A percentile compares a stretch with the other conserved stretches of the same genome.
phyloP scores from a whole-genome alignment of 2,329 filamentous ascomycete species.

The Pseudopithomyces chartarum region DNA sequence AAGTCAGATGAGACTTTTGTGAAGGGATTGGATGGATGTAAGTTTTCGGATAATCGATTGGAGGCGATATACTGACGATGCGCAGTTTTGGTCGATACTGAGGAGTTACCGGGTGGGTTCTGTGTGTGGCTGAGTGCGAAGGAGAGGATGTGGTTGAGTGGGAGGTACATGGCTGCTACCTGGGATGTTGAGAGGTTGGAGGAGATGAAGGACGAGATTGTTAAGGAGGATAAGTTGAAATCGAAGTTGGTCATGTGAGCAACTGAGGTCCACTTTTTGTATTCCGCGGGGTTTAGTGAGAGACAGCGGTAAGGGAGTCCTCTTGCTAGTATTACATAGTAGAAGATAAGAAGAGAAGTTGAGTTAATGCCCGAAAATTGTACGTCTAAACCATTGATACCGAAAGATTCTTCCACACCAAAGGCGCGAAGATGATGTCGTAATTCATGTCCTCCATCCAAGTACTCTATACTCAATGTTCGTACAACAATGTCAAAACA shows the following conservation, averaged over 20 bases:
- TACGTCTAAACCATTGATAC: no score
- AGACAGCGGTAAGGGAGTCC: no score
- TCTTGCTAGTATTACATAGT: no score
- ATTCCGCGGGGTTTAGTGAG: no score
- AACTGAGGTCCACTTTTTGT: no score
- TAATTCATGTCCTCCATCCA: no score
- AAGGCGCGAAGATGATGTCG: no score
- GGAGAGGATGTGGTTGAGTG: constrained; percentile 25
- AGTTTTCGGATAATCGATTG: not conserved
- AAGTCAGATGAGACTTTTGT: not conserved
- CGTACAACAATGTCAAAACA: no score
- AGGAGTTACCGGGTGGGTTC: constrained; percentile 18
- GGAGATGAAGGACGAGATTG: constrained; percentile 29
- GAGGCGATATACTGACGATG: not conserved
- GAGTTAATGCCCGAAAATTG: no score
- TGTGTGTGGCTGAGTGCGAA: constrained; percentile 25
- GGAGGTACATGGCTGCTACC: constrained; percentile 25
- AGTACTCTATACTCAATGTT: no score
- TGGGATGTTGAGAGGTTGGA: constrained; percentile 33
- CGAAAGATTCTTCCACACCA: no score
- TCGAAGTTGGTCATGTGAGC: constrained; percentile 18
- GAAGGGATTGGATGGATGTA: not conserved
- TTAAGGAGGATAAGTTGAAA: constrained; percentile 29
- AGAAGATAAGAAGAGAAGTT: no score
- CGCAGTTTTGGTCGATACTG: constrained; percentile 17